phyloP scores from a whole-genome alignment of 257 asterid genomes.

The Gynochthodes officinalis region DNA sequence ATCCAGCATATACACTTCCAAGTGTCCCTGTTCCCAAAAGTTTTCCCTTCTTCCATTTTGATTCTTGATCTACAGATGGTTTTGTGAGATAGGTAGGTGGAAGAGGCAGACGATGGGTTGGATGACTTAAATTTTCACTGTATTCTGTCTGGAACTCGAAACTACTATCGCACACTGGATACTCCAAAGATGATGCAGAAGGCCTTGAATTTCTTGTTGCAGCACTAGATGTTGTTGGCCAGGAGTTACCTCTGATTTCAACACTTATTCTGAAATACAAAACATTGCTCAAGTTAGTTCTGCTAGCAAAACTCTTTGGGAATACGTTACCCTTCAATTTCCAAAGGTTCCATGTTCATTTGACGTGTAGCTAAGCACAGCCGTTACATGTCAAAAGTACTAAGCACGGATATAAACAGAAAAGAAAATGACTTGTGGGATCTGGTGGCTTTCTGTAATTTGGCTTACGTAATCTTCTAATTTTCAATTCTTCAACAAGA shows the following conservation, averaged over 20 bases:
- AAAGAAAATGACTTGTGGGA: too few relatives aligned
- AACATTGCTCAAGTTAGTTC: slow-evolving; percentile 1
- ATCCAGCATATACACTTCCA: slow-evolving; percentile 69
- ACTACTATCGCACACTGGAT: background rate
- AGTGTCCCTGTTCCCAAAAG: slow-evolving; percentile 65
- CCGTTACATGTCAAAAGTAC: too few relatives aligned
- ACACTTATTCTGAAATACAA: background rate
- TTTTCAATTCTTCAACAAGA: background rate
- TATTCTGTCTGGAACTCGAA: slow-evolving; percentile 15
- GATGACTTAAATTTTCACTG: slow-evolving; percentile 7
- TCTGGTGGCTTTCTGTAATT: too few relatives aligned
- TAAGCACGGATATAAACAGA: too few relatives aligned
- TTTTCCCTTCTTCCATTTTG: slow-evolving; percentile 61
- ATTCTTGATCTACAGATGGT: background rate
- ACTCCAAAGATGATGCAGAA: background rate
- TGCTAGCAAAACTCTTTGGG: too few relatives aligned
- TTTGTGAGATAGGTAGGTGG: slow-evolving; percentile 20
- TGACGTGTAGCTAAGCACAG: background rate
- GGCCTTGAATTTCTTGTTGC: slow-evolving; percentile 10
- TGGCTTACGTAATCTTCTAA: background rate
- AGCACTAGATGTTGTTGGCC: background rate
- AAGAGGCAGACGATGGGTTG: slow-evolving; percentile 22
- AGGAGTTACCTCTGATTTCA: background rate
- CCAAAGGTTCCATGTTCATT: background rate
- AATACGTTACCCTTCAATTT: too few relatives aligned